Base-by-base conservation (phyloP, 371 early-diverging fungal genomes). In the Chytridium lagenaria region DNA sequence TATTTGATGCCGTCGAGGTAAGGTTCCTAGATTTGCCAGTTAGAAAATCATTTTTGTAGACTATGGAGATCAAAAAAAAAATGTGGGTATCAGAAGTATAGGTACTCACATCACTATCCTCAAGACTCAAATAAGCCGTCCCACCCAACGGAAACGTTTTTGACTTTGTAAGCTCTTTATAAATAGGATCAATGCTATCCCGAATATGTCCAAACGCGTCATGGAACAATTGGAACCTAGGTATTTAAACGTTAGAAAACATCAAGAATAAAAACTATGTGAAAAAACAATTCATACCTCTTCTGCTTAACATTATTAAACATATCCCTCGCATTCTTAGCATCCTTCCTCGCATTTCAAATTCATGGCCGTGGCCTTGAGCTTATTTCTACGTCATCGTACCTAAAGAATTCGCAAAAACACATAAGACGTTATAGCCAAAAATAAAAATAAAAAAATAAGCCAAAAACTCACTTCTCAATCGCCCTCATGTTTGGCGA, bases 1-100 rank as follows among this genome's bases (percentile, higher is more conserved):
- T 97, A 99, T 76, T 93, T 92, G 63, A 99, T 90, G 19, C 98
- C 97, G 69, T 92, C 92, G 64, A 92, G 78, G 76, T 95, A 99
- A 1, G 99, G 99, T 77, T 99, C 98, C 76, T 88, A 40, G 34
- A 72, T 28, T 26, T 52, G 7, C 23, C 12, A 23, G 12, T 52
- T 52, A 12, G 7, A 10, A 44, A 12, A 19, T 12, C 44, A 44
- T 12, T 44, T 44, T 44, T 19, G 44, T 19, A 44, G 44, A 44
- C 12, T 7, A 44, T n/a, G n/a, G n/a, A n/a, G n/a, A n/a, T n/a
- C n/a, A n/a, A n/a, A n/a, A n/a, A n/a, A n/a, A n/a, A n/a, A n/a
- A n/a, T n/a, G n/a, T n/a, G n/a, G n/a, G n/a, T n/a, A n/a, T 33
- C 16, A 33, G 51, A 1, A 23, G 30, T 16, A 19, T 30, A 63